Evolutionary conservation across 441 rosid genomes (phyloP), one percentile per base, ranked within the genome.

Genomic region (Rhodomyrtus psidioides): DNA sequence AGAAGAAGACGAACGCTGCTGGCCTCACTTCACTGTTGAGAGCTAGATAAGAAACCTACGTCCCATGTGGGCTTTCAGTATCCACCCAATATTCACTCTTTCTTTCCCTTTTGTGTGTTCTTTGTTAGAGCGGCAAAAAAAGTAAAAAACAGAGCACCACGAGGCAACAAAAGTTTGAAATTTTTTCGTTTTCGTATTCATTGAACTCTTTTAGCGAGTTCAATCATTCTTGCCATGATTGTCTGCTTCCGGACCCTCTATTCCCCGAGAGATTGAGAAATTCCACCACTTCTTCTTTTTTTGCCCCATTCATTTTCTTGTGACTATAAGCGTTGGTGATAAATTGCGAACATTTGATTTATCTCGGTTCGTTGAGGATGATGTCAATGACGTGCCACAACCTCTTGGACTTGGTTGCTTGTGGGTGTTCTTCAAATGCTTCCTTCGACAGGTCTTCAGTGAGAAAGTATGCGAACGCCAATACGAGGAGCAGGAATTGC

Each of bases 351-450:
- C n/a, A 84, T 89, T 84, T 60, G 57, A 55, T 49, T 51, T 60
- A 88, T 74, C 86, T 85, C 87, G 85, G 88, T 44, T 70, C 51
- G 85, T 87, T 88, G 53, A 92, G 91, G 88, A 94, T 91, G 95
- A 87, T 94, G 95, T 91, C 95, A 87, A 60, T 92, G 91, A 89
- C 96, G 74, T 93, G 98, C 90, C 93, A 84, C 57, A 92, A 91
- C 81, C 94, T 94, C 88, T 91, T 93, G 90, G 95, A 94, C 91
- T 89, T 93, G 89, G 91, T 88, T 84, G 90, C 94, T 88, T 92
- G 94, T 85, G 97, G 94, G 49, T 94, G 94, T 87, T 92, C 95
- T 83, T 91, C 91, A 55, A 91, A 89, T 88, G 91, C 93, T 85
- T 90, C 94, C 60, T 86, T 86, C 85, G 92, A 90, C 83, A 91